A percentile compares a stretch with the other conserved stretches of the same genome.
phyloP scores from a whole-genome alignment of 1,284 basidiomycete species.

The Ceratobasidium sp. region DNA sequence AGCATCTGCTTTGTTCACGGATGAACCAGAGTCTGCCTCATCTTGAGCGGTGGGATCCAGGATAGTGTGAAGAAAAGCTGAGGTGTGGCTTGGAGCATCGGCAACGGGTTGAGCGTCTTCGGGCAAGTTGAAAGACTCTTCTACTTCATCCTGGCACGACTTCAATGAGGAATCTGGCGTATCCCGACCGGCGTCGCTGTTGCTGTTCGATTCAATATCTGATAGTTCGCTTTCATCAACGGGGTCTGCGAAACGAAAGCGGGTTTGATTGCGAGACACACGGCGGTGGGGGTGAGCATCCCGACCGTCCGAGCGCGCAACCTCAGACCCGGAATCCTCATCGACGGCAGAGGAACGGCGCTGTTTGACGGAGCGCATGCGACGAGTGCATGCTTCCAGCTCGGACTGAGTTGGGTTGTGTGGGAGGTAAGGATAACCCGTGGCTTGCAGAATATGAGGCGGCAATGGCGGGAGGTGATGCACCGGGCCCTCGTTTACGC shows the following conservation, averaged over 20 bases:
- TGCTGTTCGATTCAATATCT: too few species aligned
- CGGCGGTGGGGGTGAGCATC: too few species aligned
- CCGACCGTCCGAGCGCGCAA: background rate
- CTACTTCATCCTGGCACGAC: too few species aligned
- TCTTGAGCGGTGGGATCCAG: background rate
- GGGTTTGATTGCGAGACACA: too few species aligned
- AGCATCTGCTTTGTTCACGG: background rate
- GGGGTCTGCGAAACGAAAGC: background rate
- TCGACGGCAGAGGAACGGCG: background rate
- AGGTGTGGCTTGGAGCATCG: too few species aligned
- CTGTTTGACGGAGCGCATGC: conserved; percentile 2
- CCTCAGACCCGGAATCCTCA: background rate
- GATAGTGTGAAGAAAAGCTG: background rate
- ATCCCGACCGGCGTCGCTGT: too few species aligned
- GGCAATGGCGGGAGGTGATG: background rate
- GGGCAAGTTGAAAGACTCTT: too few species aligned
- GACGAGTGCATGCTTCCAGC: conserved; percentile 19
- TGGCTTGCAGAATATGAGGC: background rate
- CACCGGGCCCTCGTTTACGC: background rate
- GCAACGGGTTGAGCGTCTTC: background rate
- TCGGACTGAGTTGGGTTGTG: conserved; percentile 20
- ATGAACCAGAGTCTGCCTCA: background rate
- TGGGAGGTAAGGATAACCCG: conserved; percentile 28
- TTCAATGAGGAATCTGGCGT: too few species aligned
- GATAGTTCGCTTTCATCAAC: too few species aligned